Evolutionary conservation across 169 alveolate genomes (phyloP).

Genomic region (Eimeria praecox): DNA sequence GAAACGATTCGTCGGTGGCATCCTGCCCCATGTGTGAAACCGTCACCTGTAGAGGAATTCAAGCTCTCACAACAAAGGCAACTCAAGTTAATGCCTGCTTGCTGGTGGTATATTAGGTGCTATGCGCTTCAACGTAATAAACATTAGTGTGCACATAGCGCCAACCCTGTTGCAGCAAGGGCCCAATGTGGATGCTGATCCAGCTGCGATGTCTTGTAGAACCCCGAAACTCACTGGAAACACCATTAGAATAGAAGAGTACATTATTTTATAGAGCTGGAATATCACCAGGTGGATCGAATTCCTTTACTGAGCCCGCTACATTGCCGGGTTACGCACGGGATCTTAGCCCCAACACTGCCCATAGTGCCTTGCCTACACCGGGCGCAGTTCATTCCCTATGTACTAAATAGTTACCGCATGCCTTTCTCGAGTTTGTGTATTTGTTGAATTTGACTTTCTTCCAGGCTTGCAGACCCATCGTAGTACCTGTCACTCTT

Average conservation of each 20-base stretch:
- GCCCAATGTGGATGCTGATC: not conserved
- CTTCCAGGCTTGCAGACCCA: not conserved
- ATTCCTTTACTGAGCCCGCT: not conserved
- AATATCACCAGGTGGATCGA: not conserved
- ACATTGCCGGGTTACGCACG: not conserved
- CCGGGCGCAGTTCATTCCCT: not conserved
- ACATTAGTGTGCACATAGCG: not conserved
- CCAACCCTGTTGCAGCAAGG: not conserved
- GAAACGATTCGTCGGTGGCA: not conserved
- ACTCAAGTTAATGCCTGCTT: not conserved
- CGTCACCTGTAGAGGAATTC: not conserved
- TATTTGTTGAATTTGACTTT: not conserved
- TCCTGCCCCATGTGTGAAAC: not conserved
- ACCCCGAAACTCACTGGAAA: not conserved
- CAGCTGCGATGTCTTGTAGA: not conserved
- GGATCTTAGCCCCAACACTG: constrained; percentile 13
- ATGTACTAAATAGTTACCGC: not conserved
- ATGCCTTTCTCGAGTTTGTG: not conserved
- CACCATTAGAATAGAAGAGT: not conserved
- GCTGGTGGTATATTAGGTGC: not conserved
- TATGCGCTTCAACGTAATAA: not conserved
- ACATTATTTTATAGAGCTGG: not conserved
- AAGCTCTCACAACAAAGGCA: too few relatives aligned
- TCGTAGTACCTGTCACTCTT: not conserved
- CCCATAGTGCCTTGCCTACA: not conserved